Evolutionary conservation across 106 monocot species (phyloP).

Genomic region (Dendrobium chrysotoxum): DNA sequence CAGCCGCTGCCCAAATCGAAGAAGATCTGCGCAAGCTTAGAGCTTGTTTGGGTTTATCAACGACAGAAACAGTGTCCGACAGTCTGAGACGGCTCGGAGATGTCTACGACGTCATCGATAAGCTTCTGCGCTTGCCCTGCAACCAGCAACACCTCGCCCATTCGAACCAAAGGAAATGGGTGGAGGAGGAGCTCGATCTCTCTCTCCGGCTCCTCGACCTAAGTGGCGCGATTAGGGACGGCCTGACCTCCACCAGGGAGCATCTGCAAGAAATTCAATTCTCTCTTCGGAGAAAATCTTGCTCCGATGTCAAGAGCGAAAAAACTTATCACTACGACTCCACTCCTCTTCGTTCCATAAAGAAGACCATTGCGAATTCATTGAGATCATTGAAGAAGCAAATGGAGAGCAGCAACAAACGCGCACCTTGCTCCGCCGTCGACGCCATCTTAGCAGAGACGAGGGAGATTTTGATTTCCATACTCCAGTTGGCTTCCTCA

Average conservation of each 20-base stretch:
- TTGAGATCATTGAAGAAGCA: constrained; percentile 8
- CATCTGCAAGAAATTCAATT: constrained; percentile 15
- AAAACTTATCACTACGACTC: neutral
- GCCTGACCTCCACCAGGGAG: constrained; percentile 1
- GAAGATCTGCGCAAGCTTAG: constrained; percentile 23
- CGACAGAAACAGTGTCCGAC: neutral
- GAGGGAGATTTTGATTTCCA: neutral
- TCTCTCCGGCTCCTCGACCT: constrained; percentile 36
- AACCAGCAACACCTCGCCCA: constrained; percentile 12
- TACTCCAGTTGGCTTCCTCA: neutral
- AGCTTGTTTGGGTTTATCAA: constrained; percentile 5
- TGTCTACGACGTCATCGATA: constrained; percentile 24
- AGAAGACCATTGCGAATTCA: constrained; percentile 13
- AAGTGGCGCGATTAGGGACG: constrained; percentile 12
- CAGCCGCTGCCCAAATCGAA: neutral
- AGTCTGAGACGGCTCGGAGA: constrained; percentile 14
- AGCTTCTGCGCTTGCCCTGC: constrained; percentile 23
- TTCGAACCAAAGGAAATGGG: constrained; percentile 18
- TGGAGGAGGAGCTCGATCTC: constrained; percentile 23
- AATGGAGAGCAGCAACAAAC: constrained; percentile 7
- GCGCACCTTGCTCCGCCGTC: neutral
- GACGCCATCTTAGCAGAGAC: constrained; percentile 2
- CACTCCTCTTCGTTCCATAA: neutral
- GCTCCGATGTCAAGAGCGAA: neutral
- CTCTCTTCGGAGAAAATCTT: constrained; percentile 4